Evolutionary conservation across 129 eudicot genomes (phyloP), one percentile per base, ranked within the genome.

Genomic region (Heracleum sosnowskyi): DNA sequence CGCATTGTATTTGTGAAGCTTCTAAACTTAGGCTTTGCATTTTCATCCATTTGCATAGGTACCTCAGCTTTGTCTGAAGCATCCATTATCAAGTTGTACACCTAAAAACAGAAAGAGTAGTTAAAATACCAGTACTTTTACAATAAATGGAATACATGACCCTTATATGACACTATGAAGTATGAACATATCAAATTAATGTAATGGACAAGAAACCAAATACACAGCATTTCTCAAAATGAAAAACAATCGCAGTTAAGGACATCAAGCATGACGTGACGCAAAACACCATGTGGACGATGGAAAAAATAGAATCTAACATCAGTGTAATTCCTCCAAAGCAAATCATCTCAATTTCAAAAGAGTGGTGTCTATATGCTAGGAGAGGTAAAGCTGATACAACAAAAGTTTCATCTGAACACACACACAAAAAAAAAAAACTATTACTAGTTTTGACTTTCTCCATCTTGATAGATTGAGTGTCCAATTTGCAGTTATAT

Each of bases 51-150:
- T 53, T 84, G 83, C 70, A 69, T 76, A 77, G 79, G 91, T 13
- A 79, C 63, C 75, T 86, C 85, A 79, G 91, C 93, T 86, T 82
- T 89, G 68, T 82, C 92, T 47, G 26, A 75, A 77, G 80, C 55
- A 84, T 88, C 89, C 98, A 93, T 93, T 49, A 82, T 82, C 75
- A 55, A 76, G 42, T 15, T 44, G 37, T 69, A 69, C 69, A 71
- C 87, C 92, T 89, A 86, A 82, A 79, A 64, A 68, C 49, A 79
- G 73, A 41, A 75, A 24, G 46, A 13, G n/a, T 28, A 28, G 34
- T 15, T 44, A 18, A 18, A 7, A 5, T 41, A 77, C 5, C 37
- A 77, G 24, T 24, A 29, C 4, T 4, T 11, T 12, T 39, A 22
- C 15, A 40, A 64, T 15, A 39, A 77, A 29, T 36, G 34, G 57